Percentiles rank a stretch among this genome's conserved stretches.
These are phyloP conservation scores for Blastocladiella emersonii DNA, from an alignment of 371 early-diverging fungal genomes.

Conservation along the genomic window DNA sequence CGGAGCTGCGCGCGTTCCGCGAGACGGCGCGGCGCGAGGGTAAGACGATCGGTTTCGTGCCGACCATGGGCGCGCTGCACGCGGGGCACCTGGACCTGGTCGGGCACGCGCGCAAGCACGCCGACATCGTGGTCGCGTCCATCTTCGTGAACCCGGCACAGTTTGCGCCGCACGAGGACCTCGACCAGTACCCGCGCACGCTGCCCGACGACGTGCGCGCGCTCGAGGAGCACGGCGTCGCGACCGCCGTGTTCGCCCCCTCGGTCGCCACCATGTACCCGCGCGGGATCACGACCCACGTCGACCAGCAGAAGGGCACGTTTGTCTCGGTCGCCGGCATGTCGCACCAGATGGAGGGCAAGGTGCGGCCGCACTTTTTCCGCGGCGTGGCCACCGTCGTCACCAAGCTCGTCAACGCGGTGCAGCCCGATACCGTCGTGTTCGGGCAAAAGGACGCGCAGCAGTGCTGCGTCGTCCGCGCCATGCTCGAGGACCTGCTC, in stretches of 20 bases:
- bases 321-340: constrained; percentile 84
- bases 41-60: constrained; percentile 50
- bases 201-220: constrained; percentile 53
- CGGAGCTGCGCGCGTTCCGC: neutral
- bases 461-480: constrained; percentile 75
- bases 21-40: too few species aligned
- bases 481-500: constrained; percentile 68
- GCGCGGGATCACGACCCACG: constrained; percentile 62
- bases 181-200: constrained; percentile 80
- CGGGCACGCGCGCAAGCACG: constrained; percentile 20
- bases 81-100: constrained; percentile 69
- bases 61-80: constrained; percentile 89
- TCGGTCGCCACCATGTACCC: constrained; percentile 85
- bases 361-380: constrained; percentile 88
- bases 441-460: constrained; percentile 97
- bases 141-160: constrained; percentile 97
- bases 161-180: constrained; percentile 90
- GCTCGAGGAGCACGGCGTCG: constrained; percentile 16
- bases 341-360: constrained; percentile 84
- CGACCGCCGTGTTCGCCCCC: constrained; percentile 58
- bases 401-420: constrained; percentile 79
- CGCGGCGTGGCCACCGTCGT: constrained; percentile 94
- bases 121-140: constrained; percentile 59
- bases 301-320: constrained; percentile 59
- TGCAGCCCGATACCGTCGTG: constrained; percentile 64